A percentile compares a stretch with the other conserved stretches of the same genome.
Evolutionary conservation across 2,329 filamentous ascomycete species (phyloP).

Genomic region (Fonsecaea pedrosoi): DNA sequence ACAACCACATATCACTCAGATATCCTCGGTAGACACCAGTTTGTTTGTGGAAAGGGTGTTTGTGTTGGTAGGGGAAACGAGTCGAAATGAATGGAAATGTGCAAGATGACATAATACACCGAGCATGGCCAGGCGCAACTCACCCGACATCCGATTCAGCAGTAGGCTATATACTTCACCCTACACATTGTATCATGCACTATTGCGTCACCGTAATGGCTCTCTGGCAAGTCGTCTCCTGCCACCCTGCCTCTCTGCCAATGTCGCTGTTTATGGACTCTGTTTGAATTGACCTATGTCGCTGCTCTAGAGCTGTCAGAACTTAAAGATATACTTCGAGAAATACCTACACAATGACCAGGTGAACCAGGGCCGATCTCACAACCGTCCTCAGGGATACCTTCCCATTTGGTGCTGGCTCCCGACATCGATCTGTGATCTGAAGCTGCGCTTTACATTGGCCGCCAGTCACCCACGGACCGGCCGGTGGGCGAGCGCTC

Average conservation of each 20-base stretch:
- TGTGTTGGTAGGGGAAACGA: neutral
- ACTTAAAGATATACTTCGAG: neutral
- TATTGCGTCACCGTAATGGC: neutral
- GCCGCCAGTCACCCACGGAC: neutral
- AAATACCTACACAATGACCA: neutral
- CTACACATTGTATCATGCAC: neutral
- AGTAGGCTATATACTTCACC: neutral
- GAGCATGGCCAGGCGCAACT: neutral
- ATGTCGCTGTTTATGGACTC: neutral
- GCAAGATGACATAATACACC: neutral
- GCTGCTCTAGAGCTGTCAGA: neutral
- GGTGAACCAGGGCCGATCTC: neutral
- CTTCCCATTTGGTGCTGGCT: slow-evolving; percentile 6
- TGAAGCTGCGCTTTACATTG: neutral
- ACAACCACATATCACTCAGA: neutral
- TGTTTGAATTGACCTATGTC: neutral
- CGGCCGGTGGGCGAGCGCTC: neutral
- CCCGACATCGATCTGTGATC: slow-evolving; percentile 14
- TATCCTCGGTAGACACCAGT: neutral
- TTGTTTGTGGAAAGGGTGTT: neutral
- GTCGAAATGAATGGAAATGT: neutral
- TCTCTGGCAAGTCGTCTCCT: neutral
- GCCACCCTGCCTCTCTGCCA: neutral
- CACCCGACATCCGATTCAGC: neutral
- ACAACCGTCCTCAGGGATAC: neutral